Conservation (phyloP, 1,284 basidiomycete genomes). For the Melampsora allii-populina region DNA sequence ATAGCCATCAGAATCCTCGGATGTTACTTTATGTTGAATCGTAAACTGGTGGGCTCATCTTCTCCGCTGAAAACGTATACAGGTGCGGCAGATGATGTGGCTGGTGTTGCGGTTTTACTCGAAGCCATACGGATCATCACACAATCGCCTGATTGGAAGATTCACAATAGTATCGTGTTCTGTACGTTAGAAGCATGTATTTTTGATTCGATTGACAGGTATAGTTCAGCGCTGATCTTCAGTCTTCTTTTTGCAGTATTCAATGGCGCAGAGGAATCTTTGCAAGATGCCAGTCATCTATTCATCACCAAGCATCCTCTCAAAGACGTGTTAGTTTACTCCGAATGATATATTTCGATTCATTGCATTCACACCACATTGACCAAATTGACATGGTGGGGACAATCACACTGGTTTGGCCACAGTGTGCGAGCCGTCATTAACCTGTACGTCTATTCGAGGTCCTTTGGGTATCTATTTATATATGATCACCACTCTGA, state of each 20-base stretch:
- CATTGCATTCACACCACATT: background rate
- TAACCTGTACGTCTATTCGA: conserved; percentile 77
- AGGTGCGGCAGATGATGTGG: conserved; percentile 68
- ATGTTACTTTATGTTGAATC: background rate
- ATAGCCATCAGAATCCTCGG: conserved; percentile 52
- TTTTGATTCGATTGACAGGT: background rate
- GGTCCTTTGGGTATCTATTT: background rate
- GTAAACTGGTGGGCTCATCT: conserved; percentile 49
- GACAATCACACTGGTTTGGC: conserved; percentile 39
- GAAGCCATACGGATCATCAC: conserved; percentile 79
- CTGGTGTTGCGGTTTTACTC: conserved; percentile 77
- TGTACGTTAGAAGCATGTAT: conserved; percentile 58
- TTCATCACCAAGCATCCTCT: conserved; percentile 33
- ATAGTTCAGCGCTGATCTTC: background rate
- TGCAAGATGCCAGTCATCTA: conserved; percentile 45
- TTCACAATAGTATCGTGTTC: conserved; percentile 78
- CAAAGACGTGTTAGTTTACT: conserved; percentile 8
- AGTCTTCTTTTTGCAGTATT: conserved; percentile 63
- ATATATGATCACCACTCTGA: conserved; percentile 57
- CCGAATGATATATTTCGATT: background rate
- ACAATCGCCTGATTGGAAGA: conserved; percentile 67
- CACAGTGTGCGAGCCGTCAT: conserved; percentile 75
- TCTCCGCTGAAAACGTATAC: conserved; percentile 61
- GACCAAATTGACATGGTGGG: no score
- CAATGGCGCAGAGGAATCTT: conserved; percentile 85